Conservation (phyloP, 163 green algal species). For the Trebouxia gelatinosa region DNA sequence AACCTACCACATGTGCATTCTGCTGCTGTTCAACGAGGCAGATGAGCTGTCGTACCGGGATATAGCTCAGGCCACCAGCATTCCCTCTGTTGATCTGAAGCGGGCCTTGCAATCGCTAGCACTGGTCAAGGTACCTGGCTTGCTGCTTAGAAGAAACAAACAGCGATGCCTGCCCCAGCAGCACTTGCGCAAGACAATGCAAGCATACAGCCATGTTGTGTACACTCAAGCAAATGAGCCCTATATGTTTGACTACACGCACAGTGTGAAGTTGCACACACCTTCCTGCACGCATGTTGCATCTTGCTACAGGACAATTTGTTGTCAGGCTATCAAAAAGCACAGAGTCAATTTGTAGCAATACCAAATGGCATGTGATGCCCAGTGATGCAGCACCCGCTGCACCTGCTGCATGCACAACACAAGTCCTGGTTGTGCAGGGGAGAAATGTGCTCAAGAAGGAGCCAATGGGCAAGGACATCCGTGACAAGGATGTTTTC, state of each 20-base stretch:
- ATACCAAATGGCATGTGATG: neutral
- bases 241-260: neutral
- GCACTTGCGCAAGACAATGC: too few species aligned
- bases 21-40: constrained; percentile 95
- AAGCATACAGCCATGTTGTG: too few species aligned
- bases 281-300: too few species aligned
- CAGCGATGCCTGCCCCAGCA: too few species aligned
- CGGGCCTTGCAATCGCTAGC: constrained; percentile 87
- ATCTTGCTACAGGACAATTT: too few species aligned
- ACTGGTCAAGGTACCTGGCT: constrained; percentile 81
- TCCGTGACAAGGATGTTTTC: constrained; percentile 87
- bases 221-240: too few species aligned
- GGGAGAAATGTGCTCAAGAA: constrained; percentile 96
- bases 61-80: constrained; percentile 71
- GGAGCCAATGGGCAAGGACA: constrained; percentile 84
- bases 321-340: too few species aligned
- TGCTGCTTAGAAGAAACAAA: neutral
- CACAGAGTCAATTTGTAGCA: too few species aligned
- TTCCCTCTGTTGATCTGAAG: constrained; percentile 88
- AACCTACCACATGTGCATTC: constrained; percentile 89
- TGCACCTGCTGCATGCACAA: too few species aligned
- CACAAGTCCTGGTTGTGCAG: too few species aligned
- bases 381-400: neutral
- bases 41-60: constrained; percentile 69
- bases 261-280: too few species aligned